Conservation (phyloP, 345 rosid genomes). For the Hibiscus syriacus region DNA sequence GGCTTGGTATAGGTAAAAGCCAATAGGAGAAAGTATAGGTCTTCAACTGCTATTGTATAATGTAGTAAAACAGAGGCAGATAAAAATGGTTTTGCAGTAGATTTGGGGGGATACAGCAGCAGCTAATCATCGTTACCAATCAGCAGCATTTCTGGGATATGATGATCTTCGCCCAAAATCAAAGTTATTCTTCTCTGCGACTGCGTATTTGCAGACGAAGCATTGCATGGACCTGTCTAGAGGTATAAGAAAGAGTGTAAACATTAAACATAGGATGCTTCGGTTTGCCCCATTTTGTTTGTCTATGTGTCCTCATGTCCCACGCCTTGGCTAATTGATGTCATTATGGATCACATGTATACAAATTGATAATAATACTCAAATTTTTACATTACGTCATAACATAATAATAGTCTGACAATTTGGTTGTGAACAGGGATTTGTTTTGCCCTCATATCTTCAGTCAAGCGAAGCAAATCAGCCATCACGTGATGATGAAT, state of each 20-base stretch:
- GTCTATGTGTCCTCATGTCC: neutral
- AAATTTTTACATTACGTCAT: neutral
- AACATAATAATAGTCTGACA: neutral
- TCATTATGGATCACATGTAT: too few relatives aligned
- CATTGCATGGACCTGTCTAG: too few relatives aligned
- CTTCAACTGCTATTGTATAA: conserved; percentile 19
- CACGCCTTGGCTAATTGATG: neutral
- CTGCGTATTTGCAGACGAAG: neutral
- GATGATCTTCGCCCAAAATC: neutral
- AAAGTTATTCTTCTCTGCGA: neutral
- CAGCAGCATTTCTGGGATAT: too few relatives aligned
- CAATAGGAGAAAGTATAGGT: conserved; percentile 22
- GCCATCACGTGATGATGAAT: neutral
- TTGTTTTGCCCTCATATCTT: neutral
- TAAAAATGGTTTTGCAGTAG: neutral
- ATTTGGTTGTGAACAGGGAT: neutral
- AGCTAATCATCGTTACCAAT: too few relatives aligned
- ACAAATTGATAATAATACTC: neutral
- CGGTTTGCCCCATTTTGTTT: neutral
- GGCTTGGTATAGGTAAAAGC: conserved; percentile 5
- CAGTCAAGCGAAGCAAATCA: neutral
- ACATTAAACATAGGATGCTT: neutral
- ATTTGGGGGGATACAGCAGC: neutral
- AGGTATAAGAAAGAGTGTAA: too few relatives aligned
- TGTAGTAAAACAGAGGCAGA: conserved; percentile 6